These are phyloP conservation scores for Xylariaceae sp. DNA, from an alignment of 2,329 filamentous ascomycete genomes.

Conservation along the genomic window DNA sequence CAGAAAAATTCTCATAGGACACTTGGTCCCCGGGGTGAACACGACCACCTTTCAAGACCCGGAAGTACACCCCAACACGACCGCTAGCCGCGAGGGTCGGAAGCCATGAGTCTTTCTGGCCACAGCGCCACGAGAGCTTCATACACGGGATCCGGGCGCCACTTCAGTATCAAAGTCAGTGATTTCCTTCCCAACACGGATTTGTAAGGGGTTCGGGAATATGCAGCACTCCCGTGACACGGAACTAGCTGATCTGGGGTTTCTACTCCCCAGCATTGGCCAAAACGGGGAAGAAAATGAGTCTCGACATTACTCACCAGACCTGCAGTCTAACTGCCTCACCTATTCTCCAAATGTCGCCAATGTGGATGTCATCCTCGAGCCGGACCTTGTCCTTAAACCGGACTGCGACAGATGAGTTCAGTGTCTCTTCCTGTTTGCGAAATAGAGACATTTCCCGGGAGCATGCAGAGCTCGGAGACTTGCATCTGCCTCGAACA, in stretches of 20 bases:
- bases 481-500: background rate
- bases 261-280: background rate
- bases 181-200: background rate
- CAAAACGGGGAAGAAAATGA: background rate
- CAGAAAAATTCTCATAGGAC: slow-evolving; percentile 24
- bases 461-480: background rate
- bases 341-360: slow-evolving; percentile 36
- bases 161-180: slow-evolving; percentile 3
- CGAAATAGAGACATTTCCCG: background rate
- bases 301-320: slow-evolving; percentile 13
- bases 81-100: slow-evolving; percentile 30
- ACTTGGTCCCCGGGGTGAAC: slow-evolving; percentile 33
- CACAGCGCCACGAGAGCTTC: slow-evolving; percentile 37
- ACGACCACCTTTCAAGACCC: slow-evolving; percentile 31
- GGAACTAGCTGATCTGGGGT: too few species aligned
- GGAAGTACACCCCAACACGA: slow-evolving; percentile 32
- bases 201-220: background rate
- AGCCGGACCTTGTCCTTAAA: slow-evolving; percentile 23
- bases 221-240: background rate
- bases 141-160: slow-evolving; percentile 34
- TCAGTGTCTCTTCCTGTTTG: background rate
- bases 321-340: slow-evolving; percentile 32
- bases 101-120: slow-evolving; percentile 36
- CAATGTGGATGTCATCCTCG: slow-evolving; percentile 32
- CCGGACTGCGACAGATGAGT: slow-evolving; percentile 10